Conservation (phyloP, 176 grass and related monocot genomes). For the Aechmea fasciata region DNA sequence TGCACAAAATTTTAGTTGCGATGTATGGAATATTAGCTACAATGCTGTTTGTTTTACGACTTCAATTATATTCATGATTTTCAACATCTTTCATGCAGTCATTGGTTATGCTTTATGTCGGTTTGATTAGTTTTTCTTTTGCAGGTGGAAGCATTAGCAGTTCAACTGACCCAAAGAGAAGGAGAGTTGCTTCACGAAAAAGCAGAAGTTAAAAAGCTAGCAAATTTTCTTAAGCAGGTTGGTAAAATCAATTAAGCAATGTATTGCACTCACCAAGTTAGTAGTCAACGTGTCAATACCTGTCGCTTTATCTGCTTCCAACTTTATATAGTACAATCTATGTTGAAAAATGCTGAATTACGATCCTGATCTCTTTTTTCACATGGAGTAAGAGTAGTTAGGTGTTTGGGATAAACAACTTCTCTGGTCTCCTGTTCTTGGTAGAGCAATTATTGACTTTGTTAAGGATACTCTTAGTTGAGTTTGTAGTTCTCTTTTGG, state of each 20-base stretch:
- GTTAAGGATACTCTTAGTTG: too few relatives aligned
- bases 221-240: conserved; percentile 86
- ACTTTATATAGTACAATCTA: neutral
- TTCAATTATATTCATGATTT: too few relatives aligned
- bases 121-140: neutral
- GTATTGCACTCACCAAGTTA: too few relatives aligned
- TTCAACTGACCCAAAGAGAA: conserved; percentile 94
- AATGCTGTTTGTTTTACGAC: too few relatives aligned
- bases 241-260: neutral
- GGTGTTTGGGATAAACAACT: too few relatives aligned
- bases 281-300: neutral
- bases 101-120: too few relatives aligned
- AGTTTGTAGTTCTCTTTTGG: too few relatives aligned
- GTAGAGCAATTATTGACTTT: neutral
- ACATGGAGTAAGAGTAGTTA: too few relatives aligned
- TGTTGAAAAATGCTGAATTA: too few relatives aligned
- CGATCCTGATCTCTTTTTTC: neutral
- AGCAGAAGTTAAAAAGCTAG: conserved; percentile 84
- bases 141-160: conserved; percentile 87
- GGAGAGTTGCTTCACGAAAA: conserved; percentile 95
- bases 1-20: neutral
- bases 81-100: too few relatives aligned
- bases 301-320: neutral
- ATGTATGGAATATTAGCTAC: too few relatives aligned
- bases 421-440: neutral